Conservation (phyloP, 208 protist genomes). For the Wallacemonas sp. region DNA sequence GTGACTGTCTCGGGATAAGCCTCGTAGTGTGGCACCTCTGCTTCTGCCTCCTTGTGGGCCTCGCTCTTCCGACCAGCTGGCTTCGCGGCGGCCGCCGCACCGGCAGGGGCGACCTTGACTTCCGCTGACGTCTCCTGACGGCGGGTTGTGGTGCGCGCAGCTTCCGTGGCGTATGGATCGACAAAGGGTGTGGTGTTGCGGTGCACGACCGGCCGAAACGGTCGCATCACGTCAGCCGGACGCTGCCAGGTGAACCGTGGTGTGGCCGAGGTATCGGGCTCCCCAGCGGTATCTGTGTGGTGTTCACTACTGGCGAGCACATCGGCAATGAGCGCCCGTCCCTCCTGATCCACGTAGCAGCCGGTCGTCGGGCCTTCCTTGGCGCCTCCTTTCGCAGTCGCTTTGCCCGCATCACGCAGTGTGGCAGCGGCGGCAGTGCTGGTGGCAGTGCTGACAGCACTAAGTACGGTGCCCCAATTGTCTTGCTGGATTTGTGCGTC, state of each 20-base stretch:
- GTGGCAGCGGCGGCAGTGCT: neutral
- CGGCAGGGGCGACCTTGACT: neutral
- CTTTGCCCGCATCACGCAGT: neutral
- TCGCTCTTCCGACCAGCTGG: conserved; percentile 1
- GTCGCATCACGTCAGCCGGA: conserved; percentile 63
- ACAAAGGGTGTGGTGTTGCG: conserved; percentile 81
- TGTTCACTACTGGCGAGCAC: neutral
- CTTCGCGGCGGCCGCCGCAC: neutral
- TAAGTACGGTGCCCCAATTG: conserved; percentile 67
- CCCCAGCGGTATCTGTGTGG: neutral
- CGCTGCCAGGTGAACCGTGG: conserved; percentile 56
- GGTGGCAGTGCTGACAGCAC: neutral
- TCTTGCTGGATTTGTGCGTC: conserved; percentile 68
- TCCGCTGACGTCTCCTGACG: neutral
- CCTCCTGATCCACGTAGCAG: conserved; percentile 16
- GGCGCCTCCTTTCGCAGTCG: neutral
- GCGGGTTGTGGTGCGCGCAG: conserved; percentile 16
- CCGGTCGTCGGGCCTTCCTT: neutral
- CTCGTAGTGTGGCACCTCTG: conserved; percentile 37
- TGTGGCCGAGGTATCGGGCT: neutral
- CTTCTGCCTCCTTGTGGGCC: conserved; percentile 19
- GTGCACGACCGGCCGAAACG: conserved; percentile 90
- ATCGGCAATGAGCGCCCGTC: conserved; percentile 3
- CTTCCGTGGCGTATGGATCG: conserved; percentile 57
- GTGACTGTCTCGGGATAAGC: conserved; percentile 75